These are phyloP conservation scores for Neurospora tetrasperma DNA, from an alignment of 495 filamentous ascomycete species.

Conservation along the genomic window DNA sequence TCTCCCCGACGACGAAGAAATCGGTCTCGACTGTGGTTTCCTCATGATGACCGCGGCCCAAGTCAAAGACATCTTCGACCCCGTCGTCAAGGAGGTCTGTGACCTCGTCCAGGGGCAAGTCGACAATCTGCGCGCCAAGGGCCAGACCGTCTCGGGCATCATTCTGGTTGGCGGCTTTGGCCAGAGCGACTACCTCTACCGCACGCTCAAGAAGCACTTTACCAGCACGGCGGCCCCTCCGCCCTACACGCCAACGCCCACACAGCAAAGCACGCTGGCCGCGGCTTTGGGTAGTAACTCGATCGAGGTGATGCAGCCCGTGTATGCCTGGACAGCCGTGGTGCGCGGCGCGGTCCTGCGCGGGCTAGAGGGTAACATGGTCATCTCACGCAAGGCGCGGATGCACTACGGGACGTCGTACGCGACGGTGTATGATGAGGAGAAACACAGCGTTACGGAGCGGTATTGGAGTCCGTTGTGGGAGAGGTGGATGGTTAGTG, in stretches of 20 bases:
- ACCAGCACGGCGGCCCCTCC: conserved; percentile 35
- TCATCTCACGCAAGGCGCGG: conserved; percentile 52
- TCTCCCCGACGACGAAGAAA: conserved; percentile 55
- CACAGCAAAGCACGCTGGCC: conserved; percentile 23
- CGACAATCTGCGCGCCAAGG: conserved; percentile 46
- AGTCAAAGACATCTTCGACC: conserved; percentile 55
- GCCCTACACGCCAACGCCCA: conserved; percentile 56
- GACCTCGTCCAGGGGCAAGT: conserved; percentile 53
- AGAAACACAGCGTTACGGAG: conserved; percentile 54
- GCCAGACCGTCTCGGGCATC: conserved; percentile 54
- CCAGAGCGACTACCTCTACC: conserved; percentile 58
- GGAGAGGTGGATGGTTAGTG: conserved; percentile 72
- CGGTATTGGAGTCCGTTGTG: conserved; percentile 67
- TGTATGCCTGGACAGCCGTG: conserved; percentile 71
- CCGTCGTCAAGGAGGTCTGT: conserved; percentile 52
- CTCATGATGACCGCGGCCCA: conserved; percentile 50
- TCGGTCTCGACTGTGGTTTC: conserved; percentile 54
- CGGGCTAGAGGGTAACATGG: conserved; percentile 62
- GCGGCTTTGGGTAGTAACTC: conserved; percentile 7
- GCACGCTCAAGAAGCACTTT: conserved; percentile 53
- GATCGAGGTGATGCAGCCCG: conserved; percentile 66
- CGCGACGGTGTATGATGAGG: conserved; percentile 63
- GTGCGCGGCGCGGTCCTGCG: conserved; percentile 57
- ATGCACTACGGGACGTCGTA: conserved; percentile 74
- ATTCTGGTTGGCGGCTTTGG: conserved; percentile 64